Percentiles rank a stretch among this genome's conserved stretches.
Evolutionary conservation across 371 early-diverging fungal genomes (phyloP).

Genomic region (Mortierella sp.): DNA sequence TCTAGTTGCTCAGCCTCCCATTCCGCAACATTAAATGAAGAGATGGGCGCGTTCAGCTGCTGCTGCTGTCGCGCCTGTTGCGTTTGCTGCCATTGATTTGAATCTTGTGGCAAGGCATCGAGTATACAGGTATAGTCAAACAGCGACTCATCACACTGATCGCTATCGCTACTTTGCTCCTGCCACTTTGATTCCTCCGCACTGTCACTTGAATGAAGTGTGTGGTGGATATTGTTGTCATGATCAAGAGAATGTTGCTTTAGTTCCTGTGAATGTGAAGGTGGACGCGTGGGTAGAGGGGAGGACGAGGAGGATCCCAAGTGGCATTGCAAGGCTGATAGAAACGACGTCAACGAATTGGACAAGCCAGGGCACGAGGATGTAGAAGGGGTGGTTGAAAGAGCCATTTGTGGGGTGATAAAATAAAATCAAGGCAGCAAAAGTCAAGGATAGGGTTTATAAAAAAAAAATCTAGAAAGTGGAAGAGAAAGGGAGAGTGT

Average conservation of each 20-base stretch:
- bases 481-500: background rate
- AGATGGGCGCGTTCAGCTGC: background rate
- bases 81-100: background rate
- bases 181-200: background rate
- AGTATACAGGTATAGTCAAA: background rate
- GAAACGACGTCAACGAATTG: conserved; percentile 13
- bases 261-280: background rate
- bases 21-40: background rate
- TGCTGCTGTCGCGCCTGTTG: background rate
- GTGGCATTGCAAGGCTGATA: conserved; percentile 16
- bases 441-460: background rate
- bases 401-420: conserved; percentile 9
- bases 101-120: background rate
- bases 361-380: conserved; percentile 18
- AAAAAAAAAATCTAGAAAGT: background rate
- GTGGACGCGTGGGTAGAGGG: background rate
- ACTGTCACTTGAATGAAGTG: background rate
- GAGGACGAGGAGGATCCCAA: conserved; percentile 7
- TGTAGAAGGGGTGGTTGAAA: conserved; percentile 4
- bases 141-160: background rate
- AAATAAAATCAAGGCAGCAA: background rate
- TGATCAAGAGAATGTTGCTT: background rate
- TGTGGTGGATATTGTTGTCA: background rate
- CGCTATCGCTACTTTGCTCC: no score
- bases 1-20: conserved; percentile 29